Conservation (phyloP, 2,329 filamentous ascomycete species). For the Seiridium unicorne region DNA sequence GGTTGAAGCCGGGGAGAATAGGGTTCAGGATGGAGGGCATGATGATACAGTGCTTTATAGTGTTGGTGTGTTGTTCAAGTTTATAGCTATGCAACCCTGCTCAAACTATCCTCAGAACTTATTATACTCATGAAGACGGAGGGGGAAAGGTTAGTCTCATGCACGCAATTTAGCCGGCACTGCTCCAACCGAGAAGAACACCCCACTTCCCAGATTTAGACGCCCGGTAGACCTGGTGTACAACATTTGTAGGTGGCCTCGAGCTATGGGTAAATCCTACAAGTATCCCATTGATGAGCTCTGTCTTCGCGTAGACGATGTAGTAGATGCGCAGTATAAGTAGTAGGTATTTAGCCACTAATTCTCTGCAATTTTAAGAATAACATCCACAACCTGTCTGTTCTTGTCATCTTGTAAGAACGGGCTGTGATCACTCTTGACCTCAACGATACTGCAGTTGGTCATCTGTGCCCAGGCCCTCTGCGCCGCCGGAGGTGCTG, state of each 20-base stretch:
- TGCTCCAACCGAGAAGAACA: neutral
- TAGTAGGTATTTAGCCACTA: neutral
- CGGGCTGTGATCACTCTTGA: constrained; percentile 18
- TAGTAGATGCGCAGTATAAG: too few relatives aligned
- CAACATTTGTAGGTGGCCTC: neutral
- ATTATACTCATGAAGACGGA: neutral
- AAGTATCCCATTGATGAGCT: too few relatives aligned
- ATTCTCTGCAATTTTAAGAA: too few relatives aligned
- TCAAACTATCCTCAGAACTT: neutral
- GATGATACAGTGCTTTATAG: neutral
- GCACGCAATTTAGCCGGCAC: constrained; percentile 4
- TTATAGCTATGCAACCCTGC: neutral
- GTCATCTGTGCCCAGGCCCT: constrained; percentile 16
- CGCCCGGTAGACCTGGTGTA: neutral
- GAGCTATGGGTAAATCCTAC: too few relatives aligned
- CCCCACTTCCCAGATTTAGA: neutral
- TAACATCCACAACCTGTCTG: neutral
- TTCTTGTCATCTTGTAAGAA: constrained; percentile 14
- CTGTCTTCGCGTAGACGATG: too few relatives aligned
- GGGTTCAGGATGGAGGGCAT: constrained; percentile 53
- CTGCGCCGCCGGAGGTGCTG: constrained; percentile 18
- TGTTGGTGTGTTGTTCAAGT: neutral
- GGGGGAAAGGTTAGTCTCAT: neutral
- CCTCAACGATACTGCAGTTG: constrained; percentile 14
- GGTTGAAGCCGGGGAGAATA: constrained; percentile 56